Percentiles rank a stretch among this genome's conserved stretches.
Conservation (phyloP, 75 land plant species). For the Chamaecyparis obtusa region DNA sequence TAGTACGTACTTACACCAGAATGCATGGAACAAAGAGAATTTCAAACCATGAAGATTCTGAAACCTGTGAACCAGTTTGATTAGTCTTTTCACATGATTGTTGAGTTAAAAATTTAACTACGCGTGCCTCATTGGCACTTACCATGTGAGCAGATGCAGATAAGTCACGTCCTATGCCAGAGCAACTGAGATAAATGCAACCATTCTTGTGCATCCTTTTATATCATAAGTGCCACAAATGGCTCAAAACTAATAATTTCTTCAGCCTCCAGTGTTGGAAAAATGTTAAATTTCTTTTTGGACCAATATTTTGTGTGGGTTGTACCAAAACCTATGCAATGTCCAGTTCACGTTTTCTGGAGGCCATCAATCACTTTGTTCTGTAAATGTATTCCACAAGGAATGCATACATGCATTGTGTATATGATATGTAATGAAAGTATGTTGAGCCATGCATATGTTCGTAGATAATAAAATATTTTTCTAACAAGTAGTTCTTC, state of each 20-base stretch:
- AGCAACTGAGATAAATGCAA: background rate
- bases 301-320: background rate
- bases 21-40: background rate
- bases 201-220: background rate
- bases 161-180: background rate
- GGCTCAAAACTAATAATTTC: background rate
- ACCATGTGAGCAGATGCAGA: background rate
- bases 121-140: background rate
- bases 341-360: background rate
- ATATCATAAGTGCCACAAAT: background rate
- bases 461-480: background rate
- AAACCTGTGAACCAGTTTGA: background rate
- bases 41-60: background rate
- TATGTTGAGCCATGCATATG: background rate
- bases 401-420: background rate
- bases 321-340: background rate
- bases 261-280: background rate
- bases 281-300: background rate
- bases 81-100: background rate
- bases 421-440: background rate
- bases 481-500: background rate
- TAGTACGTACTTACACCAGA: conserved; percentile 45
- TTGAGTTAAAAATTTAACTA: background rate
- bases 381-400: background rate
- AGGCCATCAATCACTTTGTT: background rate